Evolutionary conservation across 257 asterid species (phyloP), one percentile per base, ranked within the genome.

Genomic region (Capsicum rhomboideum): DNA sequence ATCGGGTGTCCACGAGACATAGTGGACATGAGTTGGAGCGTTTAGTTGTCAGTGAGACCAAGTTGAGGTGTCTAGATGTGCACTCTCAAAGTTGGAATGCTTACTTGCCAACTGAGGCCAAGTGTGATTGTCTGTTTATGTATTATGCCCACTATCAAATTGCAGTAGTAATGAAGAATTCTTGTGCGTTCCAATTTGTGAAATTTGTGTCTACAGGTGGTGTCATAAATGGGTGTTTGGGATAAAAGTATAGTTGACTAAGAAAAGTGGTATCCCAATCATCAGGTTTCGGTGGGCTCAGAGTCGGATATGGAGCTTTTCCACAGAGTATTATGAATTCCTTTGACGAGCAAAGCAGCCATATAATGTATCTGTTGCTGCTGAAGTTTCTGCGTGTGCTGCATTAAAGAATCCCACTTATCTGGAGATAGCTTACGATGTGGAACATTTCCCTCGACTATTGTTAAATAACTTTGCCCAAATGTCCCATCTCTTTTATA

Each of bases 261-360:
- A 64, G 16, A 6, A 0, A 28, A 64, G n/a, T 29, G 72, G 72
- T 29, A 64, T 29, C n/a, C 40, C 44, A 29, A 28, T 29, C 72
- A 86, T 82, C 95, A 96, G 98, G 94, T 80, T 89, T 96, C 89
- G 98, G 98, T 11, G 99, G 98, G 44, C 95, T 94, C 84, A 91
- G 97, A 64, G 92, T 96, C 85, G 98, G 99, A 71, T 94, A 96
- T 74, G 99, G 98, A 83, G 96, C 98, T 79, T 96, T 96, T 87
- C 99, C 98, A 4, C 86, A 86, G 85, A 94, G 98, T 94, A 91
- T 94, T 29, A 96, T 64, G 92, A 96, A 83, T 96, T 91, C 87
- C 87, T 96, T 26, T 96, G 99, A 98, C 90, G 98, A 87, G 98
- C 99, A 67, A 96, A 96, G 86, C 99, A 96, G 85, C 99, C 98